phyloP scores from a whole-genome alignment of 2,329 filamentous ascomycete species.

The Rosellinia necatrix region DNA sequence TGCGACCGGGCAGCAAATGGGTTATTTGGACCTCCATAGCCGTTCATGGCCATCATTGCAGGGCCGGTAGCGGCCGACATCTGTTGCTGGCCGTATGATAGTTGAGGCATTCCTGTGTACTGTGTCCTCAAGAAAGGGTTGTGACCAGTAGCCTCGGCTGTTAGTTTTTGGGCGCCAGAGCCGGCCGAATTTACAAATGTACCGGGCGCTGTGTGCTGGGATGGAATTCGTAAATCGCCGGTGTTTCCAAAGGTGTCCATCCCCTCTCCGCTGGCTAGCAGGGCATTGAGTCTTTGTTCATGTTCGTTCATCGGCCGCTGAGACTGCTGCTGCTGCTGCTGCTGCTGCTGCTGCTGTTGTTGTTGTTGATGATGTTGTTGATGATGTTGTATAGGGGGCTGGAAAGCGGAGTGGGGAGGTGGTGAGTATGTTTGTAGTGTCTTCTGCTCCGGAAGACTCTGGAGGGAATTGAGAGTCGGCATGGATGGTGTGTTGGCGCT shows the following conservation, averaged over 20 bases:
- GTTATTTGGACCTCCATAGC: slow-evolving; percentile 52
- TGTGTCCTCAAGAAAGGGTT: slow-evolving; percentile 90
- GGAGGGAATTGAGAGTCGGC: slow-evolving; percentile 69
- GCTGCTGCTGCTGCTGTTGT: slow-evolving; percentile 45
- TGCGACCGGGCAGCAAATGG: slow-evolving; percentile 63
- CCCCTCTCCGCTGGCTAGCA: slow-evolving; percentile 85
- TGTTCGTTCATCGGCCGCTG: slow-evolving; percentile 65
- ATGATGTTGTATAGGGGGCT: slow-evolving; percentile 45
- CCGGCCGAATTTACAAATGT: slow-evolving; percentile 97
- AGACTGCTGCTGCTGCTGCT: slow-evolving; percentile 51
- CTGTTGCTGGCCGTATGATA: slow-evolving; percentile 57
- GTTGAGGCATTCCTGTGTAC: slow-evolving; percentile 75
- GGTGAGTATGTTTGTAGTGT: slow-evolving; percentile 61
- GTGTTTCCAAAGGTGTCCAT: slow-evolving; percentile 98
- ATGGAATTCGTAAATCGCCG: slow-evolving; percentile 92
- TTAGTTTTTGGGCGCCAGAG: slow-evolving; percentile 73
- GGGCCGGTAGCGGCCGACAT: slow-evolving; percentile 62
- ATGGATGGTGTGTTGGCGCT: slow-evolving; percentile 62
- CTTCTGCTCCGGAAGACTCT: slow-evolving; percentile 76
- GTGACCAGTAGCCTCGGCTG: slow-evolving; percentile 72
- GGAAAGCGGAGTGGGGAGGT: slow-evolving; percentile 49
- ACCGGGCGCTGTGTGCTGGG: slow-evolving; percentile 94
- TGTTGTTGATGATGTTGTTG: slow-evolving; percentile 43
- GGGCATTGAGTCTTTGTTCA: slow-evolving; percentile 79
- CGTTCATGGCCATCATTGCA: slow-evolving; percentile 61